Evolutionary conservation across 257 asterid species (phyloP), one percentile per base, ranked within the genome.

Genomic region (Nicotiana attenuata): DNA sequence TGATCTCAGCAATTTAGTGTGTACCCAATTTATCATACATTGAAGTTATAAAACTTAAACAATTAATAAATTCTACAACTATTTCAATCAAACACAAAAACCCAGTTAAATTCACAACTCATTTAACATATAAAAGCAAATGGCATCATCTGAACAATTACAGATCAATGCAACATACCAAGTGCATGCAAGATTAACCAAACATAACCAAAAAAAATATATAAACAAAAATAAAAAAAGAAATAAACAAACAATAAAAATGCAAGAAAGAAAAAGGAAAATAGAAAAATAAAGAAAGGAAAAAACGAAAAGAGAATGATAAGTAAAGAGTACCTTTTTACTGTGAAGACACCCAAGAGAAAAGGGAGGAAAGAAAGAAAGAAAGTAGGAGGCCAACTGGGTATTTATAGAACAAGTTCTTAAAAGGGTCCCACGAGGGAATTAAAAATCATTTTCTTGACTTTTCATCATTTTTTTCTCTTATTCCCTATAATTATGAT

Each of bases 311-410:
- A 28, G 67, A 45, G 9, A 71, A 57, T 82, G 68, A 82, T 10
- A 16, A 17, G 82, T 41, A 41, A 41, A 41, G 50, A 41, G 69
- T 88, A 88, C 90, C 90, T 88, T 81, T 45, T 29, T 41, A 19
- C 81, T 55, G 76, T 31, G 81, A 28, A 56, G 79, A 24, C 66
- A 83, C 60, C 75, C 50, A 64, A 80, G 79, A 78, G 81, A 55
- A 67, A n/a, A 61, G 83, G 63, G 80, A 68, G 64, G 86, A 87
- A 85, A 84, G 93, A 88, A 88, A 75, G 59, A 2, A 3, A 66
- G 73, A 29, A 7, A 0, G 9, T 0, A 1, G 14, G 61, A 6
- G 68, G 71, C 80, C 22, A 26, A 67, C 41, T 61, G 84, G 71
- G 38, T 86, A 89, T 86, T 45, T 87, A 86, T 81, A 86, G 88